phyloP scores from a whole-genome alignment of 2,329 filamentous ascomycete genomes.

The Aspergillus japonicus region DNA sequence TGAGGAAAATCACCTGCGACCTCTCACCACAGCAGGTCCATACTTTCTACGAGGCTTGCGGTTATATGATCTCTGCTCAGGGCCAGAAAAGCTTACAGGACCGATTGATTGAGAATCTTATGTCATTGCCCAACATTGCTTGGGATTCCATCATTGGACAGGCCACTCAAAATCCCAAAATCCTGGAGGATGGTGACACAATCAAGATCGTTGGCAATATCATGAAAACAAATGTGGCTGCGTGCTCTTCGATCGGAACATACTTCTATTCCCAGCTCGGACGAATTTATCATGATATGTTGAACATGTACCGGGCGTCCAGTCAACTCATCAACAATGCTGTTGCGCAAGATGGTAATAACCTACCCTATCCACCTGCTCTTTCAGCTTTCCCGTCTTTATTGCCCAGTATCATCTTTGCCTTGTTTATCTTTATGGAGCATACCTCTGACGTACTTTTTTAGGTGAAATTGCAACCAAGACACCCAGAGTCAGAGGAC shows the following conservation, averaged over 20 bases:
- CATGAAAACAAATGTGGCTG: constrained; percentile 99
- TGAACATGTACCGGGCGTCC: constrained; percentile 98
- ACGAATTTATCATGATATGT: constrained; percentile 95
- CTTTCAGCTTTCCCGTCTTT: background rate
- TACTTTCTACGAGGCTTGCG: constrained; percentile 98
- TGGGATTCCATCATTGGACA: constrained; percentile 94
- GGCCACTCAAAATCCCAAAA: constrained; percentile 79
- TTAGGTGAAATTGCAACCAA: constrained; percentile 88
- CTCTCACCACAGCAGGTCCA: constrained; percentile 95
- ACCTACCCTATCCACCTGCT: background rate
- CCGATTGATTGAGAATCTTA: constrained; percentile 83
- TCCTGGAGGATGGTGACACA: constrained; percentile 86
- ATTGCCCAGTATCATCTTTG: background rate
- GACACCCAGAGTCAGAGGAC: constrained; percentile 91
- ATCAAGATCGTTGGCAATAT: constrained; percentile 99
- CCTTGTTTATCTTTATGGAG: background rate
- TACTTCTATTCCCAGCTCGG: constrained; percentile 99
- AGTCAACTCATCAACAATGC: constrained; percentile 93
- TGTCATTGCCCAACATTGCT: constrained; percentile 88
- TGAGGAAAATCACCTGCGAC: constrained; percentile 94
- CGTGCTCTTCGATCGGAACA: constrained; percentile 89
- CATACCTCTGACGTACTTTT: constrained; percentile 18
- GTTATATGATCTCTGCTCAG: constrained; percentile 98
- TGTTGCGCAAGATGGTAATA: constrained; percentile 75
- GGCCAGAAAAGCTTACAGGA: constrained; percentile 94